Conservation (phyloP, 2,329 filamentous ascomycete species). For the Paraphoma sp. region DNA sequence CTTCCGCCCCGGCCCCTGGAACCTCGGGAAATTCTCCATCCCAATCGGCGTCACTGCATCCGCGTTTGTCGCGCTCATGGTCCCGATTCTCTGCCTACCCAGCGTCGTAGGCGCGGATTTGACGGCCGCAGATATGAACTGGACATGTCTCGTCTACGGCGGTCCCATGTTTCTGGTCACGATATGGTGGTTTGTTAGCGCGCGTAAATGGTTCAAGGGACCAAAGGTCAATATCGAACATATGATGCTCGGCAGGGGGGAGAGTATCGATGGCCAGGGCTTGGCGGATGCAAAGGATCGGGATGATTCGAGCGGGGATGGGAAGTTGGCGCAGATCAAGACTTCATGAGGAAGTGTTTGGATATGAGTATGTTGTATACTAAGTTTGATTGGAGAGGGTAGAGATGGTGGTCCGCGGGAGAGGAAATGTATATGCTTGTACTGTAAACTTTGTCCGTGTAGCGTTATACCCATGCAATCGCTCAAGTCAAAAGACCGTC, state of each 20-base stretch:
- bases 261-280: constrained; percentile 45
- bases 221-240: constrained; percentile 72
- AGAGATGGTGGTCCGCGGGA: too few species aligned
- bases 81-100: constrained; percentile 72
- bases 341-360: not conserved
- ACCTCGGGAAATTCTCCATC: constrained; percentile 66
- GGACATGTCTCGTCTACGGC: constrained; percentile 71
- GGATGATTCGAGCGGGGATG: not conserved
- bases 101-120: constrained; percentile 63
- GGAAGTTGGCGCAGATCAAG: not conserved
- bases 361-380: too few species aligned
- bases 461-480: too few species aligned
- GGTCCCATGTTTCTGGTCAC: constrained; percentile 65
- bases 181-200: constrained; percentile 69
- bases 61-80: constrained; percentile 68
- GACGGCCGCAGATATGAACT: constrained; percentile 67
- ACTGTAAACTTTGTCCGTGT: too few species aligned
- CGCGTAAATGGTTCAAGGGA: constrained; percentile 73
- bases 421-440: too few species aligned
- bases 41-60: constrained; percentile 65
- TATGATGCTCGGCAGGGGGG: constrained; percentile 53
- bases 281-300: constrained; percentile 4
- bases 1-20: constrained; percentile 73
- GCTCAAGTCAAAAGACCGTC: too few species aligned
- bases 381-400: too few species aligned